Base-by-base conservation (phyloP, 768 basidiomycete genomes). In the Phlebiopsis gigantea region DNA sequence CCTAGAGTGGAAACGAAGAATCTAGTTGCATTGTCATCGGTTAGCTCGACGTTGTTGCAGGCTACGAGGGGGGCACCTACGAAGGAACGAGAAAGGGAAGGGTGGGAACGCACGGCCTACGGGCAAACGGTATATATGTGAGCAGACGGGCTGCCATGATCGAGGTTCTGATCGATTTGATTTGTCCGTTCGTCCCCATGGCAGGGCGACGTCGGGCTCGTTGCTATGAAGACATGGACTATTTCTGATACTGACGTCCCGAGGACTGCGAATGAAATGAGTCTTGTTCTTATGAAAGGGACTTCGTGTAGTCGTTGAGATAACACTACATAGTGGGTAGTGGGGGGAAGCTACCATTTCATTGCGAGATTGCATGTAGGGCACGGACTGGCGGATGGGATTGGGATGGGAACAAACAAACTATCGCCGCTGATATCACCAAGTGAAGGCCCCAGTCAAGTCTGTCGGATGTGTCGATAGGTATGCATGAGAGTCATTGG, bases 1-100 rank as follows among this genome's bases (percentile, higher is more conserved):
- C 68, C 71, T 68, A 49, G 55, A 56, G 60, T 61, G 62, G 60
- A 58, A 47, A 48, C 53, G 59, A 61, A 57, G 57, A 61, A 57
- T 25, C 60, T 61, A 56, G 46, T 39, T 2, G 17, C 8, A 39
- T 39, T 39, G 8, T 47, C 19, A 55, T 57, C 53, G 55, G 58
- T 62, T 53, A 58, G 56, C 26, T 8, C 14, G 22, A 46, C 29
- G 28, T 52, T 43, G 48, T 52, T 30, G 22, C 56, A 41, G 39
- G 19, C 5, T 42, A 28, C n/a, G 44, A 24, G 30, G 28, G 44
- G 53, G 55, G 44, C 5, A 60, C 62, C 61, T 31, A 66, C 65
- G 57, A 62, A 60, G 55, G 61, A 50, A 61, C 61, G 62, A 64
- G 62, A 25, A 65, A 58, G 53, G 57, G 57, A 58, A 55, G 53